Base-by-base conservation (phyloP, 2,329 filamentous ascomycete species). In the Epichloe uncinata region DNA sequence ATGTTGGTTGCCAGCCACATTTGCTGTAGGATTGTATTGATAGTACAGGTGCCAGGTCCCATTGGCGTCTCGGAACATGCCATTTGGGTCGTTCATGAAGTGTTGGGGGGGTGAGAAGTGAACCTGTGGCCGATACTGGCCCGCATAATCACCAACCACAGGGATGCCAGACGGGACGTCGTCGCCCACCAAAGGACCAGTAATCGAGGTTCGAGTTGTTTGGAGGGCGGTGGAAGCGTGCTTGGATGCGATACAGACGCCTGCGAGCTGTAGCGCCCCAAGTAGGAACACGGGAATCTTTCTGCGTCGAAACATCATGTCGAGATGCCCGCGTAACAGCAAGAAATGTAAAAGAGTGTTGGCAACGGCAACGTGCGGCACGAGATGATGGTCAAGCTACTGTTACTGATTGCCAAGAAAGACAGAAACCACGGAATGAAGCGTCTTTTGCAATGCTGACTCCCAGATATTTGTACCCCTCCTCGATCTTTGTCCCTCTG, bases 41-140 rank as follows among this genome's bases (percentile, higher is more conserved):
- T 84, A 85, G 63, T 84, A 84, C 2, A 82, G 55, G 58, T 84
- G 81, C 62, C 76, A 85, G 0, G 69, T 67, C 5, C 77, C 78
- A 49, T 78, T 69, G 2, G 63, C 68, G 53, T 82, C 78, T 5
- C 73, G 60, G 53, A 82, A 80, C 45, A 50, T 16, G 40, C 51
- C 51, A 36, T 50, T 50, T 16, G 51, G 51, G 16, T 53, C 51
- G 40, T 53, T 53, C 45, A 50, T 48, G 45, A 53, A 53, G 33
- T 43, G n/a, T 9, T 37, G 26, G 2, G 51, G 18, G 18, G 48
- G 37, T 13, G 51, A 50, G 35, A 38, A 53, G 13, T 53, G 51
- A 20, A 53, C 22, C 34, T 53, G 51, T 2, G 51, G 51, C 18
- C 50, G 50, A 49, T 61, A 62, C 42, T 59, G 50, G 5, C 51